phyloP scores from a whole-genome alignment of 176 grass and related monocot genomes.

The Secale cereale region DNA sequence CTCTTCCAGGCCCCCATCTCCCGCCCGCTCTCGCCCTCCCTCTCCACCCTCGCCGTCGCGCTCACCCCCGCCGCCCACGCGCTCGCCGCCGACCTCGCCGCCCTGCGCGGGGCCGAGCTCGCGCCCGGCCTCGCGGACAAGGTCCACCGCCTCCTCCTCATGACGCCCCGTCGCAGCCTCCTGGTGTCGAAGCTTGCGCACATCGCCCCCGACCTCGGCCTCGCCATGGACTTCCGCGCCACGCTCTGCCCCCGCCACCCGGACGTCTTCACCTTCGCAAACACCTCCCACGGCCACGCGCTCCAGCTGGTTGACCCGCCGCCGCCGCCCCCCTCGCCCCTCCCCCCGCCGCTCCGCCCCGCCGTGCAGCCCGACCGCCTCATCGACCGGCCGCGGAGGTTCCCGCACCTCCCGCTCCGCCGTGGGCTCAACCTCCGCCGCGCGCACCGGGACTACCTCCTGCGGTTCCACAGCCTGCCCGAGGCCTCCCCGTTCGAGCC shows the following conservation, averaged over 20 bases:
- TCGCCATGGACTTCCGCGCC: slow-evolving; percentile 16
- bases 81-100: slow-evolving; percentile 6
- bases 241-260: slow-evolving; percentile 14
- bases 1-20: not conserved
- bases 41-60: slow-evolving; percentile 12
- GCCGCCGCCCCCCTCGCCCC: not conserved
- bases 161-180: not conserved
- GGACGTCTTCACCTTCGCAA: not conserved
- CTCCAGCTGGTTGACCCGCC: not conserved
- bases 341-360: not conserved
- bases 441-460: slow-evolving; percentile 9
- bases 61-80: not conserved
- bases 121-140: not conserved
- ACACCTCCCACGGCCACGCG: slow-evolving; percentile 9
- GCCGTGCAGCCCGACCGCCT: not conserved
- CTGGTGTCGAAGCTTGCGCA: not conserved
- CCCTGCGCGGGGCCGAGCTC: not conserved
- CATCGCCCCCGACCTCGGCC: slow-evolving; percentile 14
- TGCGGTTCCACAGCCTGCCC: not conserved
- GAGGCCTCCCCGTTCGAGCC: slow-evolving; percentile 6
- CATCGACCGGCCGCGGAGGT: slow-evolving; percentile 4
- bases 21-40: not conserved
- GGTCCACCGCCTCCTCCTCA: slow-evolving; percentile 11
- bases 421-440: slow-evolving; percentile 8
- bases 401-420: slow-evolving; percentile 7